Conservation (phyloP, 2,329 filamentous ascomycete genomes). For the Colletotrichum cuscutae region DNA sequence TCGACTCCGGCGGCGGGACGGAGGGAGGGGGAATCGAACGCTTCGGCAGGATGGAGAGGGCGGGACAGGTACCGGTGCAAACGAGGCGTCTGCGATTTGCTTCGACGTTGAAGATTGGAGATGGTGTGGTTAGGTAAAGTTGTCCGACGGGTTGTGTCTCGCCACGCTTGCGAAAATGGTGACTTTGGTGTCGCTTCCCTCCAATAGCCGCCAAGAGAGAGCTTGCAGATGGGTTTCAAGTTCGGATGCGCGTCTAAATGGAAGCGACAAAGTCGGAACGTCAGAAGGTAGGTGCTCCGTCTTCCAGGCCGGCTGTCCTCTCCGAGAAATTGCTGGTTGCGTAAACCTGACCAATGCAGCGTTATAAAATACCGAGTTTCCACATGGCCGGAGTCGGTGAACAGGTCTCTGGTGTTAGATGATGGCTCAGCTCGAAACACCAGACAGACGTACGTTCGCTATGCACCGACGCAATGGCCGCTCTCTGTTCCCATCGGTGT, state of each 20-base stretch:
- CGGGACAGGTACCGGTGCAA: neutral
- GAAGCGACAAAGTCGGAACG: neutral
- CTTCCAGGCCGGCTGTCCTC: neutral
- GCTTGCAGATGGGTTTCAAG: constrained; percentile 15
- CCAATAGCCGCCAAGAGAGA: constrained; percentile 20
- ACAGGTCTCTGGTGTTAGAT: constrained; percentile 23
- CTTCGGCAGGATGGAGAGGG: neutral
- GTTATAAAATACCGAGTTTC: constrained; percentile 24
- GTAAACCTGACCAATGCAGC: constrained; percentile 17
- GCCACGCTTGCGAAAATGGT: constrained; percentile 4
- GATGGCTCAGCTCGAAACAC: constrained; percentile 35
- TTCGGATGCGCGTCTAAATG: neutral
- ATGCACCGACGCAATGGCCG: constrained; percentile 32
- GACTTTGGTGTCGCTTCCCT: constrained; percentile 1
- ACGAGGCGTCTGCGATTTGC: neutral
- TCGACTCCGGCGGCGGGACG: constrained; percentile 4
- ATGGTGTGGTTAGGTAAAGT: neutral
- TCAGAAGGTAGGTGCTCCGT: no score
- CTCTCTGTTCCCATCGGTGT: constrained; percentile 24
- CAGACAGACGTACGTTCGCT: constrained; percentile 30
- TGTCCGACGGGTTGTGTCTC: neutral
- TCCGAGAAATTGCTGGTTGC: constrained; percentile 3
- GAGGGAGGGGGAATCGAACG: constrained; percentile 11
- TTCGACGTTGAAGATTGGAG: neutral
- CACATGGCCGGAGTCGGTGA: constrained; percentile 32